Evolutionary conservation across 176 grass and related monocot genomes (phyloP), one percentile per base, ranked within the genome.

Genomic region (Echinochloa phyllopogon): DNA sequence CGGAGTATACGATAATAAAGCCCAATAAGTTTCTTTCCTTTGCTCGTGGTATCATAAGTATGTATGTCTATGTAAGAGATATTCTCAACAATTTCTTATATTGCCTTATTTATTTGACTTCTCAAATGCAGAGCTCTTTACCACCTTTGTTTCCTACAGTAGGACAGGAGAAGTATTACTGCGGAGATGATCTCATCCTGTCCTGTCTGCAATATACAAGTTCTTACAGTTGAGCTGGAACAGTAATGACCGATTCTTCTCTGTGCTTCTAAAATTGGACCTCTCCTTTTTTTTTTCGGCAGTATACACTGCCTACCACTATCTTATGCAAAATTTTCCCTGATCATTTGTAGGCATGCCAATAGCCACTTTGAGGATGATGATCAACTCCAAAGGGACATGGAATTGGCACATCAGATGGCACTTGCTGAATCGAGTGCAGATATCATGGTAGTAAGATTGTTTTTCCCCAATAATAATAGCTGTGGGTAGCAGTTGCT

Each of bases 301-400:
- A 29, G 18, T 59, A 16, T 39, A 23, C 21, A 23, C 60, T 18
- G 18, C 45, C 6, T 58, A 65, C 38, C 27, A 52, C 6, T 77
- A 23, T 9, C 70, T 83, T 62, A 51, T 7, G 61, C 61, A 9
- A 21, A 59, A 29, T 37, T 53, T 27, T 61, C 40, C 29, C n/a
- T 38, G 9, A 51, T 11, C 65, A 51, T 69, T 21, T 83, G 53
- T 50, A 98, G 95, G 88, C 95, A 98, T 27, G 95, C 90, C 45
- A 98, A 98, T 52, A 90, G 82, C 85, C 95, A 98, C 51, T 98
- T 98, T 68, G 87, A 60, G 57, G 57, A 82, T 24, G 91, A 95
- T 27, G 90, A 90, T 33, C 77, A 90, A 58, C 59, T 98, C 70
- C 84, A 95, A 86, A 87, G 55, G 73, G 95, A 95, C 71, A 86